These are phyloP conservation scores for Skeletonema marinoi DNA, from an alignment of 108 stramenopile genomes.

Conservation along the genomic window DNA sequence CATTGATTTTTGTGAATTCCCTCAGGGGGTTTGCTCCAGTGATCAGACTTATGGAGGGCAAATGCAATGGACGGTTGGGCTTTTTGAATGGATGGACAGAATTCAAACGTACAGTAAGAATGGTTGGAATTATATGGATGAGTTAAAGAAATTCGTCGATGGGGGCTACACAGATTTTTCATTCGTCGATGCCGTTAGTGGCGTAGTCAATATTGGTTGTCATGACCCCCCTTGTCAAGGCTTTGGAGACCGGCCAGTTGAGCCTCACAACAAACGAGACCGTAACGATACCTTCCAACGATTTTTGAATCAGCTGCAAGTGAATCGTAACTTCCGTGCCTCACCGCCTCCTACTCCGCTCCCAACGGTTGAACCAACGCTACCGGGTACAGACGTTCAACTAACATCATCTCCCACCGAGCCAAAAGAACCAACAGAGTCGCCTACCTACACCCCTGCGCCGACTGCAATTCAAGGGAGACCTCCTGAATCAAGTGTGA, in stretches of 20 bases:
- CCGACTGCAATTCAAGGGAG: conserved; percentile 25
- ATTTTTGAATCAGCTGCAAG: conserved; percentile 35
- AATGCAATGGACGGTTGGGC: conserved; percentile 52
- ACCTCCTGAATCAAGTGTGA: conserved; percentile 14
- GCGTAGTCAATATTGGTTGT: conserved; percentile 41
- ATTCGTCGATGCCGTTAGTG: conserved; percentile 38
- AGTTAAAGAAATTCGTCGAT: conserved; percentile 32
- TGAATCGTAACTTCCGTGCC: conserved; percentile 26
- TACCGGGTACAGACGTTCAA: background rate
- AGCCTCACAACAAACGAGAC: conserved; percentile 37
- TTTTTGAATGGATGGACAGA: conserved; percentile 51
- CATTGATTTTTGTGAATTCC: conserved; percentile 49
- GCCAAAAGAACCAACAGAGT: conserved; percentile 3
- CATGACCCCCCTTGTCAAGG: conserved; percentile 44
- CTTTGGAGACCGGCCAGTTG: conserved; percentile 6
- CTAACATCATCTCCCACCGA: conserved; percentile 15
- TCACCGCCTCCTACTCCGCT: conserved; percentile 30
- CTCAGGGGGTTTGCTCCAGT: conserved; percentile 44
- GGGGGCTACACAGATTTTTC: conserved; percentile 40
- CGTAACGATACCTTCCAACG: conserved; percentile 40
- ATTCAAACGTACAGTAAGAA: conserved; percentile 41
- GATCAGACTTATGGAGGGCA: conserved; percentile 42
- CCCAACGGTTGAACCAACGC: conserved; percentile 25
- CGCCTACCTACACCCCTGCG: conserved; percentile 18
- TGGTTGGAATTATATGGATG: conserved; percentile 47